Evolutionary conservation across 495 filamentous ascomycete species (phyloP), one percentile per base, ranked within the genome.

Genomic region (Lepidopterella palustris): DNA sequence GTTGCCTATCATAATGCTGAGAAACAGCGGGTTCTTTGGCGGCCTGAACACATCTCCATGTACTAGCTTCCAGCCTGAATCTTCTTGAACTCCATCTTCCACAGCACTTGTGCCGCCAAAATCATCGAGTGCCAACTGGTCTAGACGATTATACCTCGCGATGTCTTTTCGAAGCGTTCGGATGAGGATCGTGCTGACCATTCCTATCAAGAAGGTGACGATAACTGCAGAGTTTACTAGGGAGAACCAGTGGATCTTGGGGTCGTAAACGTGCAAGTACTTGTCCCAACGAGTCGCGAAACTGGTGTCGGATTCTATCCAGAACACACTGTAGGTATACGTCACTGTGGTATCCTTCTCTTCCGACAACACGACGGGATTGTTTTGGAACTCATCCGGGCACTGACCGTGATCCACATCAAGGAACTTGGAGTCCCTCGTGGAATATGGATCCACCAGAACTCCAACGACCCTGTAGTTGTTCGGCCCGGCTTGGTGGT

Each of bases 251-350:
- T 97, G 93, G 67, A 98, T 97, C 74, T 88, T 90, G 40, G 93
- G 91, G 73, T 97, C 89, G 63, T 88, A 90, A 21, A 97, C 92
- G 66, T 96, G 90, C 25, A 97, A 79, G 69, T 97, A 98, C 72
- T 93, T 95, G 76, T 98, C 93, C 92, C 92, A 97, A 58, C 93
- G 81, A 18, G 95, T 97, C 28, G 93, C 93, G 87, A 95, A 98
- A 0, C 85, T 86, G 2, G 91, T 96, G 0, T 75, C 53, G 1
- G 89, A 95, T 42, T 80, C 79, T 26, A 75, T 77, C 93, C 93
- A 98, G 70, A 82, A 87, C 11, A 97, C 89, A 68, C 85, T 87
- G 71, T 98, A 98, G 0, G 90, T 96, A 78, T 87, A 98, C 0
- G 82, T 82, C 29, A 97, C 90, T 5, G 77, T 61, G 1, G 87